Evolutionary conservation across 805 yeast genomes (phyloP).

Genomic region (Wickerhamiella nectarea): DNA sequence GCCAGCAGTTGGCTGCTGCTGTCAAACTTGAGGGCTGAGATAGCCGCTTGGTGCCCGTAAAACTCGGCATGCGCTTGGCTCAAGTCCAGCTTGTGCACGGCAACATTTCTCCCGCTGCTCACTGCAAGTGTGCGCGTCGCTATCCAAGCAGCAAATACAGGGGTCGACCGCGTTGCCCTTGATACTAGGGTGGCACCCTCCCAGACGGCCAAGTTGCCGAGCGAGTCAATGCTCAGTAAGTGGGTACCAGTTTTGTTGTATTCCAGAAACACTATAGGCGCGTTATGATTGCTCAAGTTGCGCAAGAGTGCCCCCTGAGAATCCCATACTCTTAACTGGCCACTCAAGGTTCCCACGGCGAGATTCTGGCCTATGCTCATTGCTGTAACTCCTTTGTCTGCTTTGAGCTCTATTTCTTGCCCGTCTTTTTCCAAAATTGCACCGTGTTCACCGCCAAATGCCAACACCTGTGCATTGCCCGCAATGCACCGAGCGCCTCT

Average conservation of each 20-base stretch:
- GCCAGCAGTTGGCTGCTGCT: slow-evolving; percentile 40
- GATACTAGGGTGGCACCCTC: slow-evolving; percentile 32
- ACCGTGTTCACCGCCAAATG: slow-evolving; percentile 13
- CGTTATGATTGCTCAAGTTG: slow-evolving; percentile 35
- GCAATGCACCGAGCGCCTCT: background rate
- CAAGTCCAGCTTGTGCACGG: slow-evolving; percentile 40
- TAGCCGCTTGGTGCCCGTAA: slow-evolving; percentile 51
- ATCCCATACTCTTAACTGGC: slow-evolving; percentile 71
- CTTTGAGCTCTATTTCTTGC: background rate
- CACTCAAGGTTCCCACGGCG: slow-evolving; percentile 52
- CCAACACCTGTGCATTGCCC: slow-evolving; percentile 1
- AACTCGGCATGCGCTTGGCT: slow-evolving; percentile 37
- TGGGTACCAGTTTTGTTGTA: slow-evolving; percentile 50
- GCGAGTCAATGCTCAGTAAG: slow-evolving; percentile 47
- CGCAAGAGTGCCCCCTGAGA: slow-evolving; percentile 52
- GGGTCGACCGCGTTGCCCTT: slow-evolving; percentile 13
- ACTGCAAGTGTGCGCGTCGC: slow-evolving; percentile 53
- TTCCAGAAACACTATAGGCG: slow-evolving; percentile 40
- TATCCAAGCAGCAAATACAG: slow-evolving; percentile 42
- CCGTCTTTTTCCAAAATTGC: background rate
- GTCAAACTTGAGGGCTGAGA: slow-evolving; percentile 46
- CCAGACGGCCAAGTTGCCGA: slow-evolving; percentile 48
- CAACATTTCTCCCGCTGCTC: slow-evolving; percentile 42
- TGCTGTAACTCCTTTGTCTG: slow-evolving; percentile 9
- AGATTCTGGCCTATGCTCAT: slow-evolving; percentile 27